Conservation (phyloP, 257 asterid species). For the Ophiorrhiza pumila region DNA sequence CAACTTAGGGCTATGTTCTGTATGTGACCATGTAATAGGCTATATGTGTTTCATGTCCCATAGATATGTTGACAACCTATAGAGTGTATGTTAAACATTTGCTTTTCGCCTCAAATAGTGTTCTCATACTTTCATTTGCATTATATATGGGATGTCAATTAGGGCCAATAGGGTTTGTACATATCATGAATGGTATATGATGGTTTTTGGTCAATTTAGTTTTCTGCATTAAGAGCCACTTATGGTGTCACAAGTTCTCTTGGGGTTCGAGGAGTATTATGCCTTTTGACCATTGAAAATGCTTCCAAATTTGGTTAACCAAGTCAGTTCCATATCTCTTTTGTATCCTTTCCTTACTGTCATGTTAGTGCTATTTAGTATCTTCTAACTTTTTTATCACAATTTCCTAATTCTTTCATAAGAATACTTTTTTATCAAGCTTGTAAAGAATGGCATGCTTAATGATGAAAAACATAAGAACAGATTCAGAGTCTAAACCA, state of each 20-base stretch:
- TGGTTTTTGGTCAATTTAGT: background rate
- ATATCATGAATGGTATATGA: background rate
- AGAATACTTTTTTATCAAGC: background rate
- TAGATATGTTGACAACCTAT: background rate
- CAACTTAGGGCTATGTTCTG: background rate
- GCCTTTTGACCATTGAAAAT: background rate
- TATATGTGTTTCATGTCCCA: background rate
- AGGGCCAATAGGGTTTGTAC: background rate
- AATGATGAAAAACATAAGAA: background rate
- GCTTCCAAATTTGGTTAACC: background rate
- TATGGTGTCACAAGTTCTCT: background rate
- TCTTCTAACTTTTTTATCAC: background rate
- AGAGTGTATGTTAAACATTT: background rate
- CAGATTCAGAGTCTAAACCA: background rate
- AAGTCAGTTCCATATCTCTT: no score
- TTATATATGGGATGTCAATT: background rate
- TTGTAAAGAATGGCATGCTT: background rate
- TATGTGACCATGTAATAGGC: background rate
- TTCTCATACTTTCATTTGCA: conserved; percentile 8
- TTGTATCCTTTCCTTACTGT: background rate
- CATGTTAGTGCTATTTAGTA: background rate
- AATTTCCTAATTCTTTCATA: background rate
- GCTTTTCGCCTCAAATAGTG: background rate
- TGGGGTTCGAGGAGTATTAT: background rate
- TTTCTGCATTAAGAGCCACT: background rate